Evolutionary conservation across 352 stramenopile genomes (phyloP), one percentile per base, ranked within the genome.

Genomic region (Phytophthora citricola): DNA sequence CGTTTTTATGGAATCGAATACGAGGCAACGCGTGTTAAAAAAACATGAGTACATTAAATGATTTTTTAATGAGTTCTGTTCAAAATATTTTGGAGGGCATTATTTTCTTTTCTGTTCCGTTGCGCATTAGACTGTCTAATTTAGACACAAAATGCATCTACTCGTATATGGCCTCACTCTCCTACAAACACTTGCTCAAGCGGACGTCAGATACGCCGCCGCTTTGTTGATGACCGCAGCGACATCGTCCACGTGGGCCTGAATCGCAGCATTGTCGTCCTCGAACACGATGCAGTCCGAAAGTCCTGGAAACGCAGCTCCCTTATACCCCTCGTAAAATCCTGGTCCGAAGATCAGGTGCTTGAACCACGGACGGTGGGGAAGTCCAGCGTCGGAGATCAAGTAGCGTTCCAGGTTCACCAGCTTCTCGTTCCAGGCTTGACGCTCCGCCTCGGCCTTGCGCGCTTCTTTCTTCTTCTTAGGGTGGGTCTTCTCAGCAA

Each of bases 291-390:
- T 66, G 31, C 55, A 63, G 39, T 86, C 78, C 11, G 74, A 71
- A n/a, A 86, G 72, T 5, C 77, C 77, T 9, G 78, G 78, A 60
- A 85, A 85, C 7, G 77, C 69, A 38, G 64, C 46, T 39, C 77
- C 77, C 15, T 71, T 69, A 66, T 85, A 85, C 22, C 77, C 74
- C 24, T 85, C 77, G 50, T 79, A 85, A 46, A 79, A 85, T 11
- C 77, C 77, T 7, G 77, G 77, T 8, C 74, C 77, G 29, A 85
- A 85, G 38, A 83, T 79, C 47, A 85, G 64, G 61, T 85, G 77
- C 41, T 71, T 72, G 49, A 66, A 85, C 77, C 77, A 85, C 29
- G 65, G 60, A 38, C 77, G 77, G 45, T 87, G 78, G 29, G 72
- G 78, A 1, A 87, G 63, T 14, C 79, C 79, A 9, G 68, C 54